Evolutionary conservation across 192 early-diverging fungal genomes (phyloP), one percentile per base, ranked within the genome.

Genomic region (Dissophora ornata): DNA sequence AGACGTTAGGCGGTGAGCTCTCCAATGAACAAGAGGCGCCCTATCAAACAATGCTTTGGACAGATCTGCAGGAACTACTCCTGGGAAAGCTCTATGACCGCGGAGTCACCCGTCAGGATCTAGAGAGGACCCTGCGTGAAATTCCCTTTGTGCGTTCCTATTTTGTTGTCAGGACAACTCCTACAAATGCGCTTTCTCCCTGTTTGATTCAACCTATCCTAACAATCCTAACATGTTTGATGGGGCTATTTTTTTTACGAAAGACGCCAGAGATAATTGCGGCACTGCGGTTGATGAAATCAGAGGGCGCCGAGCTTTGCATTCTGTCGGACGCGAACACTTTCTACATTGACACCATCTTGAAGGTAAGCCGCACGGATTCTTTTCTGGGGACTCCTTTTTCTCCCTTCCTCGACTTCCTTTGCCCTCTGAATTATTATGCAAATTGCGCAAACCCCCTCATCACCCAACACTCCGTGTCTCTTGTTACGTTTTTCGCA

Each of bases 261-360:
- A 38, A 88, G 87, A 42, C 71, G 1, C 64, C 71, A 29, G 77
- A 80, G 15, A 88, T 84, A 69, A 79, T 81, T 41, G 74, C 75
- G 41, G 71, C 83, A 1, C 51, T 90, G 24, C 58, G 59, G 32
- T 36, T 73, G 24, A 80, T 88, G 28, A 81, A 84, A 19, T 46
- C 49, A 5, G 54, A 71, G 25, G 81, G 85, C 8, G 71, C 81
- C 4, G 83, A 86, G 7, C 69, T 89, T 10, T 70, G 84, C 41
- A 85, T 91, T 42, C 34, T 89, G 26, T 91, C 90, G 1, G 90
- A 91, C 65, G 80, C 88, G 10, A 91, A 91, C 47, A 82, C 83
- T 10, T 60, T 87, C 28, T 85, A 80, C 57, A 91, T 91, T 34
- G 82, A 90, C 1, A 81, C 75, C 10, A 83, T 91, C 25, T 66